Evolutionary conservation across 495 filamentous ascomycete genomes (phyloP), one percentile per base, ranked within the genome.

Genomic region (Evernia prunastri): DNA sequence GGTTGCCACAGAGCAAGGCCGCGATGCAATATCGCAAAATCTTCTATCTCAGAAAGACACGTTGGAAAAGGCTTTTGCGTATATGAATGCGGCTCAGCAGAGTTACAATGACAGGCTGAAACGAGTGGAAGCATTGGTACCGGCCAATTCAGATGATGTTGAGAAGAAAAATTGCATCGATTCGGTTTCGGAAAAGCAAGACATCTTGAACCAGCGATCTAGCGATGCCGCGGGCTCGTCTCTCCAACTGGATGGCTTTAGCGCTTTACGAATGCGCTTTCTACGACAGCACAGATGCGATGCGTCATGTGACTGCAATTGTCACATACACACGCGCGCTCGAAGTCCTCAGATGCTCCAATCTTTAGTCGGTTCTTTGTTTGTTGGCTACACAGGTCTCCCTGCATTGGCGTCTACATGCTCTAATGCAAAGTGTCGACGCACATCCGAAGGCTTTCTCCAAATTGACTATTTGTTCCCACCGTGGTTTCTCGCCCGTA

Each of bases 261-360:
- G 39, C 39, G 39, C 39, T 42, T 17, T 42, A 42, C 39, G 39
- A 42, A 42, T 42, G 39, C 8, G 39, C 39, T 42, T 42, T 42
- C 39, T 42, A 42, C 5, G 39, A 42, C 39, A 42, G 39, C 9
- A 42, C 3, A 42, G 17, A 42, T 17, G 39, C 40, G 40, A 25
- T 23, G 20, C 39, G 74, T 42, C 39, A 15, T 42, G 39, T 42
- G 43, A 45, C 20, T 23, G 20, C 23, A 45, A n/a, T 45, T 10
- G 10, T 45, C 39, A 42, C 12, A 42, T 13, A 17, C 39, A 7
- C 39, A 42, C 5, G 39, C 39, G 39, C 17, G 39, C 39, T 42
- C 15, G 15, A 40, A 40, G n/a, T n/a, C n/a, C n/a, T n/a, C n/a
- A n/a, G n/a, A n/a, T n/a, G n/a, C n/a, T n/a, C n/a, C n/a, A n/a